Evolutionary conservation across 176 grass and related monocot species (phyloP).

Genomic region (Avena sativa): DNA sequence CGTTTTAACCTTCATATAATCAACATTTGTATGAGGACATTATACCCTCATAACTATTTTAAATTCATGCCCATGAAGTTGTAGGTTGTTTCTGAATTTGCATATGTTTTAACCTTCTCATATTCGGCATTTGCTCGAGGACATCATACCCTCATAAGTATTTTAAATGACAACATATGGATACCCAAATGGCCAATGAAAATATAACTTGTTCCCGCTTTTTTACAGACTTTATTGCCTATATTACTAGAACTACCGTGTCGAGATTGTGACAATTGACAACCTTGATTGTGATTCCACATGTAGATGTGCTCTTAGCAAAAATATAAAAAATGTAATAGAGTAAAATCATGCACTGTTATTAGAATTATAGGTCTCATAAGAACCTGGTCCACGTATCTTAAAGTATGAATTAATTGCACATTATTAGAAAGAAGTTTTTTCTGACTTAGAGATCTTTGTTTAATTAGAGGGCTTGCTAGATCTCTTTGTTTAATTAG

Average conservation of each 20-base stretch:
- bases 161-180: too few species aligned
- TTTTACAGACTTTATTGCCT: background rate
- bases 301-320: background rate
- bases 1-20: too few species aligned
- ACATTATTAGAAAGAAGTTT: background rate
- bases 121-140: too few species aligned
- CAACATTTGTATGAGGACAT: too few species aligned
- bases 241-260: background rate
- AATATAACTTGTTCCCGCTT: background rate
- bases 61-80: background rate
- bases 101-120: too few species aligned
- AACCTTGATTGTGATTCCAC: background rate
- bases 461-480: background rate
- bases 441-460: background rate
- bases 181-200: background rate
- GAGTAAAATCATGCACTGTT: background rate
- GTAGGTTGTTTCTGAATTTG: too few species aligned
- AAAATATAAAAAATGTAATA: background rate
- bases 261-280: background rate
- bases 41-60: too few species aligned
- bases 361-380: background rate
- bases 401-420: background rate
- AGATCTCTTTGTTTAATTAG: background rate
- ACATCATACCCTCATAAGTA: too few species aligned
- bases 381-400: background rate